A percentile compares a stretch with the other conserved stretches of the same genome.
Evolutionary conservation across 495 filamentous ascomycete species (phyloP).

Genomic region (Melanomma pulvis-pyrius): DNA sequence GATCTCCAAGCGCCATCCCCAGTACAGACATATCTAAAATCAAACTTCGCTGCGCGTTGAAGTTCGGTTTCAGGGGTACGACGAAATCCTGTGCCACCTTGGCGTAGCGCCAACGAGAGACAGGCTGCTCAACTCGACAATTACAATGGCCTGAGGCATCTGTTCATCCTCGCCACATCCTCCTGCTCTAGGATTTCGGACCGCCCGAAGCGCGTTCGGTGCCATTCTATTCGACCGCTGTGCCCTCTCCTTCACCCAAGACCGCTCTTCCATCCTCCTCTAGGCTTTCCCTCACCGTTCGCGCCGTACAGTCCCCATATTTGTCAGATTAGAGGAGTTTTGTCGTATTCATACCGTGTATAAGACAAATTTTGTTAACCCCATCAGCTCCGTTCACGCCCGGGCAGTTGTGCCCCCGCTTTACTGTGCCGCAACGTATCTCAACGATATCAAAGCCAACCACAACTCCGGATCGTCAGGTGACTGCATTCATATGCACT

Average conservation of each 20-base stretch:
- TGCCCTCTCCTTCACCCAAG: neutral
- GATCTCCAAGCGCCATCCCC: too few relatives aligned
- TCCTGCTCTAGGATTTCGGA: neutral
- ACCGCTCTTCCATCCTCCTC: neutral
- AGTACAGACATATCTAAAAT: neutral
- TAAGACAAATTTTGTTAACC: neutral
- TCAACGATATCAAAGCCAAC: neutral
- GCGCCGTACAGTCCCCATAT: neutral
- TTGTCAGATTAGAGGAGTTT: neutral
- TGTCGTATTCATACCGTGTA: neutral
- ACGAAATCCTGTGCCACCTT: neutral
- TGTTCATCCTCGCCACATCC: neutral
- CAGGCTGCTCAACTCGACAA: neutral
- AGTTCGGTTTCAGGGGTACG: neutral
- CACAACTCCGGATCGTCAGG: neutral
- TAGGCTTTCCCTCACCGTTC: neutral
- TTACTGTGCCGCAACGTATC: neutral
- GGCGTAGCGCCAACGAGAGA: neutral
- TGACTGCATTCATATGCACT: neutral
- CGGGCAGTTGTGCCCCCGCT: neutral
- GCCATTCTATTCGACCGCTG: neutral
- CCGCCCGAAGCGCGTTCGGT: neutral
- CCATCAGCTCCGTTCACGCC: too few relatives aligned
- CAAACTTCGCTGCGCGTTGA: neutral
- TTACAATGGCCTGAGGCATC: neutral